phyloP scores from a whole-genome alignment of 345 rosid species.

The Adansonia digitata region DNA sequence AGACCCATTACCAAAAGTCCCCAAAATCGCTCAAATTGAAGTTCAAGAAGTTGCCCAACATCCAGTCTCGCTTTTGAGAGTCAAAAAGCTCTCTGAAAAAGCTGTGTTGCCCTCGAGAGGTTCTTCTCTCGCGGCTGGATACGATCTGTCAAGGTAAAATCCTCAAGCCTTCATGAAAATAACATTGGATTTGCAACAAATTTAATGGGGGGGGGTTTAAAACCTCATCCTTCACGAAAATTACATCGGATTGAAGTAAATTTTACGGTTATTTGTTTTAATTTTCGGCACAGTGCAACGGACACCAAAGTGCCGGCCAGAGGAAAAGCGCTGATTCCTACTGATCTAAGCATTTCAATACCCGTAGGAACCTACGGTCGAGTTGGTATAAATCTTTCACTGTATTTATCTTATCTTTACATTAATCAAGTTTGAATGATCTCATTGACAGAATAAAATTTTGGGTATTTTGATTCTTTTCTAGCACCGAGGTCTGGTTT shows the following conservation, averaged over 20 bases:
- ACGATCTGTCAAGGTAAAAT: neutral
- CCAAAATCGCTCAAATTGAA: too few relatives aligned
- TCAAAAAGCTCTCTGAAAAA: neutral
- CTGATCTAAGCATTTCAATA: neutral
- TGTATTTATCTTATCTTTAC: too few relatives aligned
- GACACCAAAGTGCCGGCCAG: neutral
- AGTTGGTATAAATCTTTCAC: neutral
- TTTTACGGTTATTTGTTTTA: neutral
- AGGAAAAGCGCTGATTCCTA: neutral
- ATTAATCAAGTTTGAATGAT: too few relatives aligned
- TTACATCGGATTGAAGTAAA: too few relatives aligned
- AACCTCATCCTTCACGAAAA: too few relatives aligned
- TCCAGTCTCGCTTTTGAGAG: neutral
- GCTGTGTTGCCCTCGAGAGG: neutral
- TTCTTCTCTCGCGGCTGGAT: neutral
- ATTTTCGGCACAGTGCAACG: neutral
- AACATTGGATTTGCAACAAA: neutral
- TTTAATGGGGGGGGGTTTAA: too few relatives aligned
- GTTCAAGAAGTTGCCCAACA: neutral
- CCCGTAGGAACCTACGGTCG: neutral
- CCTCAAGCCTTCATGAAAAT: neutral
- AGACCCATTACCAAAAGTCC: constrained; percentile 36
- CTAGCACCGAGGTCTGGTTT: constrained; percentile 55
- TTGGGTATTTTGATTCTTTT: too few relatives aligned
- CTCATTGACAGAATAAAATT: too few relatives aligned